Evolutionary conservation across 1,284 basidiomycete genomes (phyloP).

Genomic region (Cryptococcus amylolentus): DNA sequence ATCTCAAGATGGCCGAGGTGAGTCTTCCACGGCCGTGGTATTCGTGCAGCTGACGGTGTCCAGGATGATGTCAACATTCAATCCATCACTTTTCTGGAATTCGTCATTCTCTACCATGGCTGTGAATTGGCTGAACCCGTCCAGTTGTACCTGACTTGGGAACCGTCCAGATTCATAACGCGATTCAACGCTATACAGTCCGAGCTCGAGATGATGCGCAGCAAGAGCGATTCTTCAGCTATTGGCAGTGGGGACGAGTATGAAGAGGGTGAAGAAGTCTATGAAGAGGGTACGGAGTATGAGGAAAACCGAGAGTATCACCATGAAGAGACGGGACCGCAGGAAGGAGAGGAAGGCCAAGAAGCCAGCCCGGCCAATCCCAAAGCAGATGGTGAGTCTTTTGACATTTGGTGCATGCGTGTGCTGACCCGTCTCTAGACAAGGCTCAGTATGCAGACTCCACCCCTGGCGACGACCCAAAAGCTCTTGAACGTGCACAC

Average conservation of each 20-base stretch:
- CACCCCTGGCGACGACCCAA: background rate
- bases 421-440: background rate
- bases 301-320: slow-evolving; percentile 3
- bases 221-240: slow-evolving; percentile 50
- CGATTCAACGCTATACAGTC: slow-evolving; percentile 41
- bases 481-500: slow-evolving; percentile 10
- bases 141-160: slow-evolving; percentile 33
- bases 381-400: slow-evolving; percentile 7
- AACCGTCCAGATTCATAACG: slow-evolving; percentile 38
- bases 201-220: slow-evolving; percentile 57
- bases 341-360: slow-evolving; percentile 4
- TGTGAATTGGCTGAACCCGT: slow-evolving; percentile 42
- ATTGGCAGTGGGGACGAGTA: slow-evolving; percentile 7
- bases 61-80: slow-evolving; percentile 42
- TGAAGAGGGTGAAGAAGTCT: slow-evolving; percentile 5
- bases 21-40: slow-evolving; percentile 18
- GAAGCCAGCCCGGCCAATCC: background rate
- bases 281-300: background rate
- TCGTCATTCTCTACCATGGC: slow-evolving; percentile 34
- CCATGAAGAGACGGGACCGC: slow-evolving; percentile 3
- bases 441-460: slow-evolving; percentile 12
- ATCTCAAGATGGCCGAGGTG: slow-evolving; percentile 71
- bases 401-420: background rate
- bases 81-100: slow-evolving; percentile 38
- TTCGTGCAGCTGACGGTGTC: slow-evolving; percentile 1